Evolutionary conservation across 2,329 filamentous ascomycete species (phyloP).

Genomic region (Mariannaea elegans): DNA sequence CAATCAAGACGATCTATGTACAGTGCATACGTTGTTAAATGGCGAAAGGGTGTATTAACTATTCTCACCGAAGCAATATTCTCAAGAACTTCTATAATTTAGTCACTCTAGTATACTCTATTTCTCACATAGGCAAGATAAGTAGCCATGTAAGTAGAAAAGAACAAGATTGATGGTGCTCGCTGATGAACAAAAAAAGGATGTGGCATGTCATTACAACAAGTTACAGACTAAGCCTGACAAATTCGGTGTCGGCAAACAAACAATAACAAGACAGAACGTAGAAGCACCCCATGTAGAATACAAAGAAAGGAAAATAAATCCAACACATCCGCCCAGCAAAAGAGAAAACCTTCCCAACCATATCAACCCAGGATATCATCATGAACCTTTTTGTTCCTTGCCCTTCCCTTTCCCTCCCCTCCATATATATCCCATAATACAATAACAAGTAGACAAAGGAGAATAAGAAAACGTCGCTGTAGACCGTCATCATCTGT

Average conservation of each 20-base stretch:
- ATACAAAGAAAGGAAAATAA: slow-evolving; percentile 8
- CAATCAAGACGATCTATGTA: no score
- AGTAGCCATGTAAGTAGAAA: no score
- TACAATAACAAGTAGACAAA: slow-evolving; percentile 15
- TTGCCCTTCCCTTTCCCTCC: not conserved
- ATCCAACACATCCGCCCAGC: slow-evolving; percentile 13
- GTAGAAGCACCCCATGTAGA: not conserved
- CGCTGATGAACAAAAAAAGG: slow-evolving; percentile 2
- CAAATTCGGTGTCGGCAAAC: not conserved
- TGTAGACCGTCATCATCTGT: slow-evolving; percentile 18
- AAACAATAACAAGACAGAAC: not conserved
- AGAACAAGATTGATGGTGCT: not conserved
- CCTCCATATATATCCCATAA: not conserved
- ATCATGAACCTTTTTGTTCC: slow-evolving; percentile 29
- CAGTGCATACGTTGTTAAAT: no score
- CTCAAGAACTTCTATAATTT: no score
- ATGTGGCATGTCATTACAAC: slow-evolving; percentile 31
- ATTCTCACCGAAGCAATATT: no score
- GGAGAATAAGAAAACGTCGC: slow-evolving; percentile 26
- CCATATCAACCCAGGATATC: slow-evolving; percentile 25
- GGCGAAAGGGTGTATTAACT: no score
- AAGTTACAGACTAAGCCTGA: slow-evolving; percentile 26
- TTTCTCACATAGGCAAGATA: no score
- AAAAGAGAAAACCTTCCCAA: slow-evolving; percentile 15
- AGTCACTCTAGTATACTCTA: no score